Conservation (phyloP, 495 filamentous ascomycete species). For the Filosporella fistucella region DNA sequence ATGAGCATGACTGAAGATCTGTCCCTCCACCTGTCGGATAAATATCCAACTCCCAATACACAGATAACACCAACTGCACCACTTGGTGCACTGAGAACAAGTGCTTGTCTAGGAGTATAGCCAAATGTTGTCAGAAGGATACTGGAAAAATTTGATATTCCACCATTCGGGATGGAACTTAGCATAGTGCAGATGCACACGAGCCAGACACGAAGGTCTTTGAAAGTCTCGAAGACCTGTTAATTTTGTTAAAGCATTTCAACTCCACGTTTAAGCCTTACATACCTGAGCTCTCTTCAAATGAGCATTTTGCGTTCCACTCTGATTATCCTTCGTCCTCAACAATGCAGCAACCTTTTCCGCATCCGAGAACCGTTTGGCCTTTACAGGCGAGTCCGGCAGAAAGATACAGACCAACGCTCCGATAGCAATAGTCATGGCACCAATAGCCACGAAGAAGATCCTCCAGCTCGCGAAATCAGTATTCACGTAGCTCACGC, state of each 20-base stretch:
- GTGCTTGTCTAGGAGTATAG: conserved; percentile 50
- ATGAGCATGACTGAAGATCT: conserved; percentile 41
- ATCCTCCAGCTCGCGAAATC: conserved; percentile 18
- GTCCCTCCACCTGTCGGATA: conserved; percentile 54
- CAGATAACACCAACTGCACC: conserved; percentile 62
- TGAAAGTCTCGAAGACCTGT: conserved; percentile 47
- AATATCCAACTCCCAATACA: conserved; percentile 51
- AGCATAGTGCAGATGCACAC: conserved; percentile 17
- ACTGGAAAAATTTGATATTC: conserved; percentile 67
- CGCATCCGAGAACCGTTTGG: conserved; percentile 57
- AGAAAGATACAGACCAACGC: conserved; percentile 56
- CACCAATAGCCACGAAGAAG: conserved; percentile 62
- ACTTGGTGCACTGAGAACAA: conserved; percentile 59
- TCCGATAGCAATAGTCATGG: conserved; percentile 55
- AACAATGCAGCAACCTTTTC: conserved; percentile 58
- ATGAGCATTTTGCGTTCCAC: conserved; percentile 66
- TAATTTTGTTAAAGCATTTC: neutral
- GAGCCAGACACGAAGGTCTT: conserved; percentile 36
- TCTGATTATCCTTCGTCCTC: conserved; percentile 58
- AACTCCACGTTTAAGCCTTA: neutral
- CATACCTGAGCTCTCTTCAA: conserved; percentile 56
- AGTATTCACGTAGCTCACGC: conserved; percentile 2
- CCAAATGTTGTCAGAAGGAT: conserved; percentile 55
- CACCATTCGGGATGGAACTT: conserved; percentile 27
- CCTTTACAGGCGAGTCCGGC: conserved; percentile 67